These are phyloP conservation scores for Xylaria hypoxylon DNA, from an alignment of 2,329 filamentous ascomycete species.

Conservation along the genomic window DNA sequence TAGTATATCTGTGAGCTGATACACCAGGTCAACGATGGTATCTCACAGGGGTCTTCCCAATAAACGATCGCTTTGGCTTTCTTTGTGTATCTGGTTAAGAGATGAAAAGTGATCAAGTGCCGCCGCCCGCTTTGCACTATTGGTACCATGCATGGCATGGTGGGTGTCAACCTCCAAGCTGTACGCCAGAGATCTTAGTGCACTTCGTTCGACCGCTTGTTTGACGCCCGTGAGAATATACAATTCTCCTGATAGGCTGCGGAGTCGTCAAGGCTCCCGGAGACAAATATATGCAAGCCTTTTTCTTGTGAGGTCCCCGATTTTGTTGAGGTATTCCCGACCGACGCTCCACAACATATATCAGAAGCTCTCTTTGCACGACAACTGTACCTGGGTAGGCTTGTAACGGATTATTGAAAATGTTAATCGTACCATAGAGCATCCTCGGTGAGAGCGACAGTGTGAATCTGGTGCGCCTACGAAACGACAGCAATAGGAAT, in stretches of 20 bases:
- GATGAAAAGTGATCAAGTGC: not conserved
- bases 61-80: too few relatives aligned
- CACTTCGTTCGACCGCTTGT: not conserved
- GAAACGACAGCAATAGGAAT: not conserved
- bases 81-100: not conserved
- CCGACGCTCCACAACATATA: constrained; percentile 40
- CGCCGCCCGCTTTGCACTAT: not conserved
- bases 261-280: constrained; percentile 23
- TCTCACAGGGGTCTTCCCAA: not conserved
- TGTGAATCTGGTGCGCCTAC: not conserved
- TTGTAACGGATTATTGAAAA: too few relatives aligned
- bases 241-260: constrained; percentile 20
- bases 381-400: not conserved
- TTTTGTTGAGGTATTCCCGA: constrained; percentile 27
- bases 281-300: constrained; percentile 17
- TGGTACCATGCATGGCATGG: not conserved
- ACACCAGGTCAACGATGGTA: too few relatives aligned
- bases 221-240: not conserved
- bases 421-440: not conserved
- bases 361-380: constrained; percentile 1
- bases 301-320: constrained; percentile 28
- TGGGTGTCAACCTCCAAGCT: not conserved
- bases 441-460: not conserved
- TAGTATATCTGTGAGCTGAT: not conserved
- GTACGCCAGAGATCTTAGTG: not conserved